These are phyloP conservation scores for Clarireedia sp. DNA, from an alignment of 2,329 filamentous ascomycete species.

Conservation along the genomic window DNA sequence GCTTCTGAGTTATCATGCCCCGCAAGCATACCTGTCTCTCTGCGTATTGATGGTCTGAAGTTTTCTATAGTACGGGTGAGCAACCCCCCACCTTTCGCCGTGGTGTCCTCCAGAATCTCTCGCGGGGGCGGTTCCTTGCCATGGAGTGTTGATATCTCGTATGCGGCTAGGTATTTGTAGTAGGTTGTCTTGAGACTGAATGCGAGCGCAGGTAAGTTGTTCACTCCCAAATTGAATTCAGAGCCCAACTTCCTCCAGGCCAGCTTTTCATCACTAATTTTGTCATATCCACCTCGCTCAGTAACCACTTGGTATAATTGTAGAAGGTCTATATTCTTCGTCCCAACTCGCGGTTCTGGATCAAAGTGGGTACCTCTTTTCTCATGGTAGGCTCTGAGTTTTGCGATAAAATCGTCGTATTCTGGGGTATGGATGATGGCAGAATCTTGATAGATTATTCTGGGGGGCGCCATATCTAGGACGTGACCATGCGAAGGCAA, in stretches of 20 bases:
- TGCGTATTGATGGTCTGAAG: slow-evolving; percentile 45
- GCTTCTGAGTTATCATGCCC: slow-evolving; percentile 50
- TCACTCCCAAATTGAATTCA: slow-evolving; percentile 65
- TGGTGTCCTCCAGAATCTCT: slow-evolving; percentile 70
- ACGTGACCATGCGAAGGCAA: slow-evolving; percentile 17
- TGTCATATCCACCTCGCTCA: slow-evolving; percentile 76
- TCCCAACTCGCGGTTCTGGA: slow-evolving; percentile 71
- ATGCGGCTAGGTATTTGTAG: slow-evolving; percentile 83
- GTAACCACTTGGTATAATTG: slow-evolving; percentile 73
- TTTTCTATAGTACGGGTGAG: slow-evolving; percentile 73
- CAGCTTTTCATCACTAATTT: slow-evolving; percentile 73
- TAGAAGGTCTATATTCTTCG: slow-evolving; percentile 66
- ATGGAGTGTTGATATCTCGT: slow-evolving; percentile 73
- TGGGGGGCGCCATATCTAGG: slow-evolving; percentile 23
- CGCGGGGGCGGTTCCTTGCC: slow-evolving; percentile 76
- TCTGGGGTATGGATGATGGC: slow-evolving; percentile 46
- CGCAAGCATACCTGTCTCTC: slow-evolving; percentile 32
- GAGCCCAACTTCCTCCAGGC: slow-evolving; percentile 73
- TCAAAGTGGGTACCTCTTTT: slow-evolving; percentile 74
- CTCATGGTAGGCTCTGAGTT: slow-evolving; percentile 65
- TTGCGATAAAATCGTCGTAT: slow-evolving; percentile 71
- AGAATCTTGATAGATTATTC: slow-evolving; percentile 14
- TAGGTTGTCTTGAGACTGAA: slow-evolving; percentile 83
- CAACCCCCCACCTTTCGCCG: slow-evolving; percentile 76
- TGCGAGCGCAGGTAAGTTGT: slow-evolving; percentile 73